Base-by-base conservation (phyloP, 2,329 filamentous ascomycete genomes). In the Paraphaeosphaeria minitans region DNA sequence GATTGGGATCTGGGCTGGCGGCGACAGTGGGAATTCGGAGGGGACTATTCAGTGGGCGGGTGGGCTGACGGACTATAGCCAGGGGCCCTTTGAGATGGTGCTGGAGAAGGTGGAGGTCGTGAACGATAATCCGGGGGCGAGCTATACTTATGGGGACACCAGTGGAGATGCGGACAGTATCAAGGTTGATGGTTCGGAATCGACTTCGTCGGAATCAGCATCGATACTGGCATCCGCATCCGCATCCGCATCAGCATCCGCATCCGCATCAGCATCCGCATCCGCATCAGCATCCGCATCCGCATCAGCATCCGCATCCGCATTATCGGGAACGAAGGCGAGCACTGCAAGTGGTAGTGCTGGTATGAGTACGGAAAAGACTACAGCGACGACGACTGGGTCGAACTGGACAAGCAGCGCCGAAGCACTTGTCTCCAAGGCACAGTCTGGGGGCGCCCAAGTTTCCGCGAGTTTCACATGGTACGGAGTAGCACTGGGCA, bases 1-100 rank as follows among this genome's bases (percentile, higher is more conserved):
- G 39, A 67, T 81, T 31, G 78, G 78, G 46, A 78, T 72, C 66
- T 81, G 79, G 79, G 78, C 77, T 79, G 79, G 48, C 35, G 83
- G 82, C 59, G 76, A 78, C 46, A 67, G 75, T 1, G 72, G 73
- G 49, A 75, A 79, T 27, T 54, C 58, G 4, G 72, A 80, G 7
- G 87, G 88, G 45, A 88, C 86, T 10, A 83, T 89, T 56, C 72
- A 84, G 52, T 91, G 88, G 89, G 87, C 87, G 87, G 88, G 49
- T 37, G 88, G 88, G 53, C 64, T 72, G 39, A 80, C 78, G 5
- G 77, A 81, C 63, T 81, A 79, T 62, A 64, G 57, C 49, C 58
- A 79, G 37, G 80, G 62, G 4, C 81, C 82, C 1, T 84, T 79
- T 73, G 78, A 70, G 52, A 83, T 84, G 82, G 74, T 73, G 52